phyloP scores from a whole-genome alignment of 805 yeast species.

The Scheffersomyces amazonensis region DNA sequence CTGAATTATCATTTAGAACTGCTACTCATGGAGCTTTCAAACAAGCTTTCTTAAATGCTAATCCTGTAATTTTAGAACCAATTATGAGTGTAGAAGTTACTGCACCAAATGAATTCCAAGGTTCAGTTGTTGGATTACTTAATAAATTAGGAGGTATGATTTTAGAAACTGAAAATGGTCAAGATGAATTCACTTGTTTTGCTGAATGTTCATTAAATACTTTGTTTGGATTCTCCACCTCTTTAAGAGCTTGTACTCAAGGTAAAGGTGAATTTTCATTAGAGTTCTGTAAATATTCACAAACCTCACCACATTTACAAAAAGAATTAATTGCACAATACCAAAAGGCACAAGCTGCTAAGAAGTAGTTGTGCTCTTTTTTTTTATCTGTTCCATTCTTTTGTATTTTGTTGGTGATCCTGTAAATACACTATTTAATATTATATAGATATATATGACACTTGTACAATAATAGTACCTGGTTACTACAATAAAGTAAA shows the following conservation, averaged over 20 bases:
- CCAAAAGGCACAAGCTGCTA: slow-evolving; percentile 31
- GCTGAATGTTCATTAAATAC: slow-evolving; percentile 97
- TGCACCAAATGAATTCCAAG: slow-evolving; percentile 97
- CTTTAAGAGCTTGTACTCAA: slow-evolving; percentile 93
- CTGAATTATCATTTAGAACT: slow-evolving; percentile 90
- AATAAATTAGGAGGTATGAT: slow-evolving; percentile 92
- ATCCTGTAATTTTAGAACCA: slow-evolving; percentile 92
- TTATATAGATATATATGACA: too few relatives aligned
- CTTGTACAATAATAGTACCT: too few relatives aligned
- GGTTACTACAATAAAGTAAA: too few relatives aligned
- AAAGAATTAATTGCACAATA: slow-evolving; percentile 84
- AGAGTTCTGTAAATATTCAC: slow-evolving; percentile 91
- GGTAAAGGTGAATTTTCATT: slow-evolving; percentile 98
- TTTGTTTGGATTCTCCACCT: slow-evolving; percentile 95
- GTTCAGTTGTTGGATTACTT: slow-evolving; percentile 82
- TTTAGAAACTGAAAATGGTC: slow-evolving; percentile 88
- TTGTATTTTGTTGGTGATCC: too few relatives aligned
- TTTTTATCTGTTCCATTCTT: too few relatives aligned
- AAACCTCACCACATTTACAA: slow-evolving; percentile 87
- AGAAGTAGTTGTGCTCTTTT: too few relatives aligned
- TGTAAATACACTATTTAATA: too few relatives aligned
- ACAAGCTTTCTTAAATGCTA: slow-evolving; percentile 80
- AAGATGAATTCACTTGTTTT: slow-evolving; percentile 88
- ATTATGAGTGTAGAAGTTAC: slow-evolving; percentile 91
- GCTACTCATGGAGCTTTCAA: slow-evolving; percentile 92